phyloP scores from a whole-genome alignment of 306 rosid species.

The Cicer chorassanicum region DNA sequence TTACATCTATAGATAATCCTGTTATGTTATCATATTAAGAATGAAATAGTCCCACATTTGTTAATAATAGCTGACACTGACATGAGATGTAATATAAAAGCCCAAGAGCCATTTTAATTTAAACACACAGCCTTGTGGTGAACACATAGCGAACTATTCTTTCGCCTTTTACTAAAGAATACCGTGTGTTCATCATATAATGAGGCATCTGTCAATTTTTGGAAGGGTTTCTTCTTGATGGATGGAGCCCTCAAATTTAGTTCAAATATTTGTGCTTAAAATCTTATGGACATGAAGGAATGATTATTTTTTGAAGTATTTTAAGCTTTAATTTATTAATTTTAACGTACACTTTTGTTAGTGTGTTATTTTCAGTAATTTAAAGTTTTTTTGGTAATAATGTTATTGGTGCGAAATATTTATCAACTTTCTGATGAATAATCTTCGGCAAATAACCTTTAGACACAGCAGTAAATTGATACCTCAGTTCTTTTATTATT shows the following conservation, averaged over 20 bases:
- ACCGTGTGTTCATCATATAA: constrained; percentile 35
- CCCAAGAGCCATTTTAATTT: neutral
- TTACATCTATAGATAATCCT: neutral
- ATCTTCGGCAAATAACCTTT: too few relatives aligned
- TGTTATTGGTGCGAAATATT: too few relatives aligned
- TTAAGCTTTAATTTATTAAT: too few relatives aligned
- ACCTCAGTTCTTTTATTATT: too few relatives aligned
- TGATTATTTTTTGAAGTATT: too few relatives aligned
- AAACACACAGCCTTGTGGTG: neutral
- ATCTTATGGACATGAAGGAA: too few relatives aligned
- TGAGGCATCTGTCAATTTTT: constrained; percentile 4
- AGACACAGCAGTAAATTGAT: too few relatives aligned
- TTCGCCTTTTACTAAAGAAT: constrained; percentile 58
- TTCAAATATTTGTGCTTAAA: neutral
- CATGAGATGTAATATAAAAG: neutral
- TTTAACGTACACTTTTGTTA: too few relatives aligned
- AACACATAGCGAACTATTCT: constrained; percentile 53
- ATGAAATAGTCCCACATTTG: neutral
- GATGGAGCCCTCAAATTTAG: neutral
- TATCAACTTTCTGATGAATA: too few relatives aligned
- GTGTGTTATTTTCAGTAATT: too few relatives aligned
- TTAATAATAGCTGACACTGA: neutral
- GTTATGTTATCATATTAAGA: neutral
- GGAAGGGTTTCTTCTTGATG: neutral
- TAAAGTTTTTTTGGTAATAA: too few relatives aligned